These are phyloP conservation scores for Zalaria obscura DNA, from an alignment of 2,329 filamentous ascomycete species.

Conservation along the genomic window DNA sequence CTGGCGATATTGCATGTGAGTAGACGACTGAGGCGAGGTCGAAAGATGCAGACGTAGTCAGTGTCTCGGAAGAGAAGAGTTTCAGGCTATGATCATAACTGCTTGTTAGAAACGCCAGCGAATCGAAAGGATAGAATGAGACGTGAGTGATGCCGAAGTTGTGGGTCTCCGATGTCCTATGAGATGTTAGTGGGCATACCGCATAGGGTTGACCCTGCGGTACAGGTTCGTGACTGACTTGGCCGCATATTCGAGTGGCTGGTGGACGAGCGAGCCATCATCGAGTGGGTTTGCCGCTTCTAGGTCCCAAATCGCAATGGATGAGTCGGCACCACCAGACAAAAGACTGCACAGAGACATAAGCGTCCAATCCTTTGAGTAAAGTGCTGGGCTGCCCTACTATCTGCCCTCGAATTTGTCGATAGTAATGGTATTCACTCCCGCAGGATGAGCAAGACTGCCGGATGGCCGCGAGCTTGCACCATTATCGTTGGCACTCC, in stretches of 20 bases:
- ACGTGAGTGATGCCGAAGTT: slow-evolving; percentile 63
- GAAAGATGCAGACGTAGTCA: slow-evolving; percentile 50
- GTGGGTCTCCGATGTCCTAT: slow-evolving; percentile 31
- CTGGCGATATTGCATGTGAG: slow-evolving; percentile 62
- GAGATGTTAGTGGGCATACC: slow-evolving; percentile 2
- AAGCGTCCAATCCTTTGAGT: not conserved
- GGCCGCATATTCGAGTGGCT: slow-evolving; percentile 33
- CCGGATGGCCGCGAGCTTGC: not conserved
- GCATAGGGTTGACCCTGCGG: too few species aligned
- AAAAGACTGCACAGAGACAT: slow-evolving; percentile 42
- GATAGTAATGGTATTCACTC: slow-evolving; percentile 65
- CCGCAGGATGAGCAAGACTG: slow-evolving; percentile 56
- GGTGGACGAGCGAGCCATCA: slow-evolving; percentile 1
- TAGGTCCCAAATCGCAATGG: slow-evolving; percentile 77
- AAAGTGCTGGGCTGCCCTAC: slow-evolving; percentile 26
- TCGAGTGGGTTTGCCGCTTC: slow-evolving; percentile 37
- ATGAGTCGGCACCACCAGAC: slow-evolving; percentile 75
- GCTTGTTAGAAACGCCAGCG: slow-evolving; percentile 58
- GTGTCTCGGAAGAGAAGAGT: slow-evolving; percentile 54
- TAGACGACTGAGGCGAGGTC: slow-evolving; percentile 55
- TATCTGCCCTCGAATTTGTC: slow-evolving; percentile 71
- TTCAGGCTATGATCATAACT: slow-evolving; percentile 69
- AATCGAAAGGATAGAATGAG: slow-evolving; percentile 67
- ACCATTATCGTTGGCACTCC: slow-evolving; percentile 12
- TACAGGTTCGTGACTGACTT: slow-evolving; percentile 3